These are phyloP conservation scores for Phytophthora vignae DNA, from an alignment of 352 stramenopile species.

Conservation along the genomic window DNA sequence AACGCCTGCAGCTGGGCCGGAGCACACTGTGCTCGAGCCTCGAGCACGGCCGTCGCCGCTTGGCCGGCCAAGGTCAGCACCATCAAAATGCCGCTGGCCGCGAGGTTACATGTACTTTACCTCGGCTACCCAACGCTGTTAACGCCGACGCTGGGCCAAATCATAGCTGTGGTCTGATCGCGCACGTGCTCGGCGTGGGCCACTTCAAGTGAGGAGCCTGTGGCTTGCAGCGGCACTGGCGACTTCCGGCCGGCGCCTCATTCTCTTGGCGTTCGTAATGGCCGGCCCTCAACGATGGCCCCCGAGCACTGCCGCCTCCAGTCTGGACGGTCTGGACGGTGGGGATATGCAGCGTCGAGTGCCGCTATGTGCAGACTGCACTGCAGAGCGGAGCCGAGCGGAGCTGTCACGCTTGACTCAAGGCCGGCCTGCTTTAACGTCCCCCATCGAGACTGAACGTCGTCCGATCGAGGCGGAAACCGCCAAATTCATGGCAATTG, in stretches of 20 bases:
- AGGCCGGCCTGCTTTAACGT: background rate
- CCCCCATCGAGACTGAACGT: constrained; percentile 10
- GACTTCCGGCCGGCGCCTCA: background rate
- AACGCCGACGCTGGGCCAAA: too few relatives aligned
- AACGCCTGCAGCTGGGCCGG: constrained; percentile 13
- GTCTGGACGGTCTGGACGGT: too few relatives aligned
- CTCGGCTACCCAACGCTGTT: too few relatives aligned
- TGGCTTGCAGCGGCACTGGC: background rate
- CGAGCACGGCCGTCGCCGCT: too few relatives aligned
- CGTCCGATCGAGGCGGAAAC: constrained; percentile 24
- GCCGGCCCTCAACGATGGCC: too few relatives aligned
- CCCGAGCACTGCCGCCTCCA: background rate
- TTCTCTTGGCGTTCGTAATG: background rate
- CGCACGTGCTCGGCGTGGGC: too few relatives aligned
- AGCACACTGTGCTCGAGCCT: background rate
- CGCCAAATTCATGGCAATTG: background rate
- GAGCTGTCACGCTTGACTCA: constrained; percentile 3
- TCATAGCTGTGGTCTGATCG: background rate
- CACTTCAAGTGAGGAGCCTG: background rate
- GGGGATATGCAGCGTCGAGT: too few relatives aligned
- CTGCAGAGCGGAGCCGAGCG: background rate
- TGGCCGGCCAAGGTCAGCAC: background rate
- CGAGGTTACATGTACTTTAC: background rate
- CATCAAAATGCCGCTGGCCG: background rate
- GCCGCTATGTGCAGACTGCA: too few relatives aligned